Conservation (phyloP, 2,329 filamentous ascomycete species). For the Fusarium agapanthi region DNA sequence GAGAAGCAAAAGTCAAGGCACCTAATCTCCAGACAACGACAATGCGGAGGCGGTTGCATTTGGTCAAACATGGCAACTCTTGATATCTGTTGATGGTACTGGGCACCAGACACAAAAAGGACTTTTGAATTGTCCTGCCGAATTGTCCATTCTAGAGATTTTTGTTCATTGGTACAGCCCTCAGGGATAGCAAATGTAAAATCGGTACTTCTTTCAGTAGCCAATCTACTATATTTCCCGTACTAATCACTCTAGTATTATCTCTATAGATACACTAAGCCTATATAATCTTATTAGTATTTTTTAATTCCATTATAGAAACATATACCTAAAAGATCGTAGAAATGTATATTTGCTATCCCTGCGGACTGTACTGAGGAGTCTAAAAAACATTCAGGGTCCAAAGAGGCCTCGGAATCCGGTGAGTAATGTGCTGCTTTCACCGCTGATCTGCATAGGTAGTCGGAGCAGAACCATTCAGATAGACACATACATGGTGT, state of each 20-base stretch:
- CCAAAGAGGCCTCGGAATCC: neutral
- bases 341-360: no score
- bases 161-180: no score
- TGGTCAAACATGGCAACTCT: neutral
- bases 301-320: no score
- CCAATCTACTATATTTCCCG: no score
- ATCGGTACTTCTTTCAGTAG: no score
- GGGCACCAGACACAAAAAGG: neutral
- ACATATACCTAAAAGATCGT: no score
- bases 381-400: neutral
- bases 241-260: no score
- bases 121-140: neutral
- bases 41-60: neutral
- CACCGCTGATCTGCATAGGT: conserved; percentile 1
- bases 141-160: neutral
- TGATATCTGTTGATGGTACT: no score
- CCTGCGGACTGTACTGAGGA: no score
- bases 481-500: neutral
- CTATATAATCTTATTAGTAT: no score
- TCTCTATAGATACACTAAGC: no score
- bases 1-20: neutral
- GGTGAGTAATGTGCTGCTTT: neutral
- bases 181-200: no score
- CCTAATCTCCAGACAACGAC: neutral
- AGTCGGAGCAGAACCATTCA: neutral